Percentiles rank a stretch among this genome's conserved stretches.
These are phyloP conservation scores for Phytophthora sp. DNA, from an alignment of 352 stramenopile genomes.

Conservation along the genomic window DNA sequence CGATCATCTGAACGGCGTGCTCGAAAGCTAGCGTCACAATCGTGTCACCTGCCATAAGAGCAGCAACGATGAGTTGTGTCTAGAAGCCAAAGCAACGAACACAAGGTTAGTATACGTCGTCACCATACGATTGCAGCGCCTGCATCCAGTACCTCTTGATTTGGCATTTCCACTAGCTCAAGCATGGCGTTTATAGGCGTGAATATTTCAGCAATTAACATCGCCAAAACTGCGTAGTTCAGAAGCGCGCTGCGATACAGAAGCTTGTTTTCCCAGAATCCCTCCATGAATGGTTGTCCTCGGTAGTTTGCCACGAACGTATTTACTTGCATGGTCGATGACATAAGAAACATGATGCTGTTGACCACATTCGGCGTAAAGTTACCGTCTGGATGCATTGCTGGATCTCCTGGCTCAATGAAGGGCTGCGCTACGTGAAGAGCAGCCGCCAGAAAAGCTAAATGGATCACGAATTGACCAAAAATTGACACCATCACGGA, in stretches of 20 bases:
- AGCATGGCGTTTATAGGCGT: slow-evolving; percentile 90
- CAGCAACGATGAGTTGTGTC: slow-evolving; percentile 49
- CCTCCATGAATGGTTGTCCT: slow-evolving; percentile 98
- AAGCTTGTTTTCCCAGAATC: slow-evolving; percentile 95
- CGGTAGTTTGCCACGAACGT: slow-evolving; percentile 99
- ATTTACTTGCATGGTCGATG: slow-evolving; percentile 93
- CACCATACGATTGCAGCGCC: background rate
- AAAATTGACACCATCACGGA: slow-evolving; percentile 94
- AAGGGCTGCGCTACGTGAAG: slow-evolving; percentile 91
- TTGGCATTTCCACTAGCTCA: slow-evolving; percentile 91
- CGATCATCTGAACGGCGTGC: slow-evolving; percentile 40
- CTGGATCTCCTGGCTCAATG: slow-evolving; percentile 80
- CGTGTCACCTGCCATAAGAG: slow-evolving; percentile 63
- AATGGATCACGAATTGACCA: slow-evolving; percentile 97
- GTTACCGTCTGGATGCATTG: slow-evolving; percentile 81
- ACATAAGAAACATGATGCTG: slow-evolving; percentile 98
- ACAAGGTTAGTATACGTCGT: slow-evolving; percentile 6
- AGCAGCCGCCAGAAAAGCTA: slow-evolving; percentile 91
- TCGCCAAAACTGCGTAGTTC: slow-evolving; percentile 82
- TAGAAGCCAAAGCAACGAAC: slow-evolving; percentile 23
- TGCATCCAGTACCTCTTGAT: slow-evolving; percentile 39
- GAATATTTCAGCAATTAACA: slow-evolving; percentile 91
- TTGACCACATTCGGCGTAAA: slow-evolving; percentile 99
- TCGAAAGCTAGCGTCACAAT: slow-evolving; percentile 58
- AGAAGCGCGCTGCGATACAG: slow-evolving; percentile 90